phyloP scores from a whole-genome alignment of 2,329 filamentous ascomycete species.

The Pyricularia sp. region DNA sequence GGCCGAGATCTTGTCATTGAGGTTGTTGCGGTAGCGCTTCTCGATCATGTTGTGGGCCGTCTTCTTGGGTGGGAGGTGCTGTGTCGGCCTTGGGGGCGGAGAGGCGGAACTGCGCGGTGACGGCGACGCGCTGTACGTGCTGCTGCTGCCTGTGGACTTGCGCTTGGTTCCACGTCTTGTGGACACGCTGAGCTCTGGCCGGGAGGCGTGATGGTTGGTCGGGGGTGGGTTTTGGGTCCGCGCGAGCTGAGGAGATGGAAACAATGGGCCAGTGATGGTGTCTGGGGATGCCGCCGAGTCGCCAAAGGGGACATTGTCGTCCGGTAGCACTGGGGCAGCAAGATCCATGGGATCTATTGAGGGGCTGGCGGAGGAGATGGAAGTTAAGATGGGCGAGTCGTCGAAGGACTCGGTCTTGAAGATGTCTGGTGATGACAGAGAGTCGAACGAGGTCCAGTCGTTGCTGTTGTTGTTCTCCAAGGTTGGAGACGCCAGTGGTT shows the following conservation, averaged over 20 bases:
- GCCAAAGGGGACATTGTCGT: slow-evolving; percentile 12
- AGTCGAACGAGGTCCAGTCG: slow-evolving; percentile 2
- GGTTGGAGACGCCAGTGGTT: neutral
- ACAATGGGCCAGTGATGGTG: slow-evolving; percentile 14
- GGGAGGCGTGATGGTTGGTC: slow-evolving; percentile 3
- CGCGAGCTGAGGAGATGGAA: slow-evolving; percentile 9
- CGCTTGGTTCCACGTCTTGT: slow-evolving; percentile 15
- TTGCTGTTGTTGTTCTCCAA: neutral
- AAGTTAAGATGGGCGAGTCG: slow-evolving; percentile 15
- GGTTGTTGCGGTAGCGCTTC: slow-evolving; percentile 70
- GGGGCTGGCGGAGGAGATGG: slow-evolving; percentile 18
- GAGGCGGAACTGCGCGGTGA: slow-evolving; percentile 10
- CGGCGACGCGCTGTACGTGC: slow-evolving; percentile 5
- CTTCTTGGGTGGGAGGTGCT: slow-evolving; percentile 42
- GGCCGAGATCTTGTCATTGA: slow-evolving; percentile 72
- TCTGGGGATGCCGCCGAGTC: slow-evolving; percentile 8
- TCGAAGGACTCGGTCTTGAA: slow-evolving; percentile 18
- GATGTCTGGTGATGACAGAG: slow-evolving; percentile 12
- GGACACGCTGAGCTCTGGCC: neutral
- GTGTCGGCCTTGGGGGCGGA: slow-evolving; percentile 7
- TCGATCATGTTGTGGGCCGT: slow-evolving; percentile 78
- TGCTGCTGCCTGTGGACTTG: slow-evolving; percentile 14
- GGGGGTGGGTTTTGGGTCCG: slow-evolving; percentile 9
- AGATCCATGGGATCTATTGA: slow-evolving; percentile 22
- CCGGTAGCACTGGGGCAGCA: slow-evolving; percentile 6